phyloP scores from a whole-genome alignment of 2,329 filamentous ascomycete genomes.

The Pseudogymnoascus sp. region DNA sequence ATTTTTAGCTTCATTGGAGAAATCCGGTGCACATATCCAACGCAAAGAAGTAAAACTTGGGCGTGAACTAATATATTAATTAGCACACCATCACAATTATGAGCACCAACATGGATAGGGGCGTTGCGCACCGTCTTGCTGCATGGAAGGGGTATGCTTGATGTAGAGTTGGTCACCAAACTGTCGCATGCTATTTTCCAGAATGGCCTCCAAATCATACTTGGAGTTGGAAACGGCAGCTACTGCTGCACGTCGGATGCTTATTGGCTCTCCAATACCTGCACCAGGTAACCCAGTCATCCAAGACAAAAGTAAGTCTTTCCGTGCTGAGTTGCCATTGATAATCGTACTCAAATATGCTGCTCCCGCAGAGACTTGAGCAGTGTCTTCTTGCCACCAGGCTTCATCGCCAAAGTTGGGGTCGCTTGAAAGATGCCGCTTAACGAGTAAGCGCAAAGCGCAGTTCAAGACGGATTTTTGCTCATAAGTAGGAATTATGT shows the following conservation, averaged over 20 bases:
- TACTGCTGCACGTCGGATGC: slow-evolving; percentile 58
- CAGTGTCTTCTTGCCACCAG: slow-evolving; percentile 26
- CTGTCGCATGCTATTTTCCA: slow-evolving; percentile 61
- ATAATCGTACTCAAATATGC: slow-evolving; percentile 45
- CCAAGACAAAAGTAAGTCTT: slow-evolving; percentile 53
- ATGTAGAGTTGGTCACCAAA: slow-evolving; percentile 87
- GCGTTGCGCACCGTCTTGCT: slow-evolving; percentile 66
- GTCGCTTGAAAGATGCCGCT: slow-evolving; percentile 19
- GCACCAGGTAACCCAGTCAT: slow-evolving; percentile 55
- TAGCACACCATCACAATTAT: slow-evolving; percentile 10
- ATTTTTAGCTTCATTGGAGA: slow-evolving; percentile 58
- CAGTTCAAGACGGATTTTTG: slow-evolving; percentile 23
- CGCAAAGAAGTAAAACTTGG: slow-evolving; percentile 67
- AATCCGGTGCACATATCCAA: slow-evolving; percentile 64
- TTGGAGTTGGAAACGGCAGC: slow-evolving; percentile 46
- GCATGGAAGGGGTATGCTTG: slow-evolving; percentile 70
- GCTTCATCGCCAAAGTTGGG: slow-evolving; percentile 20
- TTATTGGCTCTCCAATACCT: slow-evolving; percentile 53
- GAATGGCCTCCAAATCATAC: slow-evolving; percentile 42
- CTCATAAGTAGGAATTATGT: slow-evolving; percentile 21
- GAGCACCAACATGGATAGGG: slow-evolving; percentile 7
- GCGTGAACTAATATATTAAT: slow-evolving; percentile 54
- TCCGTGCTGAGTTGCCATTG: slow-evolving; percentile 38
- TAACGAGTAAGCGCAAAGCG: slow-evolving; percentile 22
- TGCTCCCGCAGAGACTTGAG: slow-evolving; percentile 48